These are phyloP conservation scores for Penicillium sp. DNA, from an alignment of 2,329 filamentous ascomycete species.

Conservation along the genomic window DNA sequence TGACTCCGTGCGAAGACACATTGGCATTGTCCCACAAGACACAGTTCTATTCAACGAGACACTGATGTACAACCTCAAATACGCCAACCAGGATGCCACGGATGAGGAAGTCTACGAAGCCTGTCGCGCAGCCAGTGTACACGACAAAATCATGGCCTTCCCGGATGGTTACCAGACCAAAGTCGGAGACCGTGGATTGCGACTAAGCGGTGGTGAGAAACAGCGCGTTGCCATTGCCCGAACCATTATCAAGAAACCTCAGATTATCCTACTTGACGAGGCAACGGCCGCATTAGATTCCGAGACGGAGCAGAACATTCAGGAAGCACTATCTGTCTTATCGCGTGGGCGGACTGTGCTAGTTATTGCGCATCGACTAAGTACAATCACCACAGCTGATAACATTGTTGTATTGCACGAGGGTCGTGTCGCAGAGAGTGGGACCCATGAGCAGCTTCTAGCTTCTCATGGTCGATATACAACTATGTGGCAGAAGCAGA, in stretches of 20 bases:
- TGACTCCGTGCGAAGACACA: constrained; percentile 68
- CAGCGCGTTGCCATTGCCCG: constrained; percentile 70
- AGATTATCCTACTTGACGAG: constrained; percentile 81
- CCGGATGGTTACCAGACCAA: constrained; percentile 76
- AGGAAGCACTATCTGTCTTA: constrained; percentile 29
- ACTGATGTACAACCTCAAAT: constrained; percentile 74
- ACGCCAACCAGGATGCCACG: constrained; percentile 63
- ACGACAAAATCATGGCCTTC: constrained; percentile 77
- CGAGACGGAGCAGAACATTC: constrained; percentile 80
- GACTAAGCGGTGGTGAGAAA: constrained; percentile 21
- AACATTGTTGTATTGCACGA: constrained; percentile 1
- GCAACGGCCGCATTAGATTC: constrained; percentile 80
- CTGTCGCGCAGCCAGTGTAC: constrained; percentile 66
- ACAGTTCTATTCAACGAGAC: constrained; percentile 77
- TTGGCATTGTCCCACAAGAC: constrained; percentile 81
- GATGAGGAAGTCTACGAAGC: constrained; percentile 4
- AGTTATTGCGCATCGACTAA: not conserved
- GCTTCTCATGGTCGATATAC: not conserved
- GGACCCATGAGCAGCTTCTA: not conserved
- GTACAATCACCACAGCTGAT: constrained; percentile 1
- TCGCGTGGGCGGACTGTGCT: not conserved
- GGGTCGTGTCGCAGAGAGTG: not conserved
- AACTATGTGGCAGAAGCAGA: constrained; percentile 2
- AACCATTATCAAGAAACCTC: constrained; percentile 76
- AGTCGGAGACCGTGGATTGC: constrained; percentile 69